A percentile compares a stretch with the other conserved stretches of the same genome.
These are phyloP conservation scores for Stropharia rugosoannulata DNA, from an alignment of 768 basidiomycete genomes.

Conservation along the genomic window DNA sequence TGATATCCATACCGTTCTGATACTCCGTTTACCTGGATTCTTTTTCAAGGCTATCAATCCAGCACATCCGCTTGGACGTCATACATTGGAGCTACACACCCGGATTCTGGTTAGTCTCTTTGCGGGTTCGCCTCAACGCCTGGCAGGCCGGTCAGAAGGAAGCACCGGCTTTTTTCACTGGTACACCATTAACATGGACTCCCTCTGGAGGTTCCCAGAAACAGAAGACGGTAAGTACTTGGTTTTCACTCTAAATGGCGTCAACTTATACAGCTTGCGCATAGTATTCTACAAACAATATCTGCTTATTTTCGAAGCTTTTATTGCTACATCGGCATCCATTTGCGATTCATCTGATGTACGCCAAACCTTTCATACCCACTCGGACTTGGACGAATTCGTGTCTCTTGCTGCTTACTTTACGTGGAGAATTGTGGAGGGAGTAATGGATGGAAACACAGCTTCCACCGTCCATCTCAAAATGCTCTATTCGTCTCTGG, in stretches of 20 bases:
- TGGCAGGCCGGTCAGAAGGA: neutral
- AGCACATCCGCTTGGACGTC: slow-evolving; percentile 9
- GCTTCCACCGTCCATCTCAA: neutral
- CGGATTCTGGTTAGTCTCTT: slow-evolving; percentile 12
- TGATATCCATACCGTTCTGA: slow-evolving; percentile 15
- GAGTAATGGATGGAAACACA: neutral
- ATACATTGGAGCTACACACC: slow-evolving; percentile 16
- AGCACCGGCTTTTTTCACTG: slow-evolving; percentile 18
- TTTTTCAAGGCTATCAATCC: slow-evolving; percentile 18
- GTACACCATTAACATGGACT: slow-evolving; percentile 18
- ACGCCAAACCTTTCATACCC: slow-evolving; percentile 11
- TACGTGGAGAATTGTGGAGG: slow-evolving; percentile 14
- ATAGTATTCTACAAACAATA: slow-evolving; percentile 15
- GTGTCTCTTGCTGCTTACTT: slow-evolving; percentile 15
- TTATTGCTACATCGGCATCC: slow-evolving; percentile 5
- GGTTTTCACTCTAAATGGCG: no score
- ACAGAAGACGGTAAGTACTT: slow-evolving; percentile 9
- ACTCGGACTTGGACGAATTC: slow-evolving; percentile 18
- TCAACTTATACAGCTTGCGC: neutral
- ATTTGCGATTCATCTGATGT: neutral
- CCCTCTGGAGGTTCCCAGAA: slow-evolving; percentile 5
- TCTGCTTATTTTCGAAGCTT: slow-evolving; percentile 14
- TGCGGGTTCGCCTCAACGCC: slow-evolving; percentile 3
- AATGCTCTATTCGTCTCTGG: slow-evolving; percentile 4
- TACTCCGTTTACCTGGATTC: slow-evolving; percentile 13